Evolutionary conservation across 2,329 filamentous ascomycete species (phyloP).

Genomic region (Ceratocystis smalleyi): DNA sequence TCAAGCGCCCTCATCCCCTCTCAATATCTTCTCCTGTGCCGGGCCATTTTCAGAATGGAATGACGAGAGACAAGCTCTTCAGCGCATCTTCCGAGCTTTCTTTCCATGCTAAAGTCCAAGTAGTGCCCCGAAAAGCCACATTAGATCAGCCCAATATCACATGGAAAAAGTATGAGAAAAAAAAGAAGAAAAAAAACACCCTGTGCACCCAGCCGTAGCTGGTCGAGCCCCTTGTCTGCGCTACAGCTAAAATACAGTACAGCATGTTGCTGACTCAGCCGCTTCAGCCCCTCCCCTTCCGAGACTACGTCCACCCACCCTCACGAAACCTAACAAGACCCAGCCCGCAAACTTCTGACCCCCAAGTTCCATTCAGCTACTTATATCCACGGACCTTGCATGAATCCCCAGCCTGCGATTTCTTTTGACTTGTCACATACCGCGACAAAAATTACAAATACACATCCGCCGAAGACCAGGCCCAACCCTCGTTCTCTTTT

Average conservation of each 20-base stretch:
- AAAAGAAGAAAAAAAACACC: neutral
- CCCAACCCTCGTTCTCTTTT: neutral
- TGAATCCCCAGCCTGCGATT: neutral
- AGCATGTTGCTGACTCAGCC: neutral
- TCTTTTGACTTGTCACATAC: neutral
- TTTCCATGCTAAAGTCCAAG: neutral
- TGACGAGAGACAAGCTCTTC: neutral
- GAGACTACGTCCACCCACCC: slow-evolving; percentile 1
- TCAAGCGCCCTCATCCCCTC: neutral
- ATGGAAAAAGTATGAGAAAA: neutral
- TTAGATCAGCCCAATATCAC: neutral
- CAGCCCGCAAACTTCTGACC: neutral
- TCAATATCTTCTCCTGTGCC: neutral
- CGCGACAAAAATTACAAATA: neutral
- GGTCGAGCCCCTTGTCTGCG: neutral
- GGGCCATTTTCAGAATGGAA: neutral
- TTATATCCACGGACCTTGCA: neutral
- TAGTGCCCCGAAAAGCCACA: neutral
- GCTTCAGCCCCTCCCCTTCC: neutral
- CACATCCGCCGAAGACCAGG: neutral
- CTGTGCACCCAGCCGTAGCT: neutral
- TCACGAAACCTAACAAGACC: neutral
- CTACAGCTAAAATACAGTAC: neutral
- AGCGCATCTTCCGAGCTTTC: neutral
- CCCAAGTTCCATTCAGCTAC: neutral